Conservation (phyloP, 768 basidiomycete species). For the Tubosaeta brunneosetosa region DNA sequence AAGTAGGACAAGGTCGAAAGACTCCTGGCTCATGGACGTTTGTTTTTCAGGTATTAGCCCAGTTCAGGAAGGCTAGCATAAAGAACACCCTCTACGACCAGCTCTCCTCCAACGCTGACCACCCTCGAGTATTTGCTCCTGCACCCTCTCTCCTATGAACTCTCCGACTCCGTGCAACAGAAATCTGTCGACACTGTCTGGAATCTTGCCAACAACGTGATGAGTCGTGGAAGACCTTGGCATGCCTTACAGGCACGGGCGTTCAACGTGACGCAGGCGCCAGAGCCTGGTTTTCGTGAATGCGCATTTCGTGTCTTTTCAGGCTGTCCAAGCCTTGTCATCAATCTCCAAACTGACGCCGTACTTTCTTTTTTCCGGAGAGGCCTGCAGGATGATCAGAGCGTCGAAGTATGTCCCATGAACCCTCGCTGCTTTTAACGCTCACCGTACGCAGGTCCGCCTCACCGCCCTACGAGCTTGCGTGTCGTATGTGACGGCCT, state of each 20-base stretch:
- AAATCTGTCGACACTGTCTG: conserved; percentile 49
- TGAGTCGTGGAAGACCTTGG: conserved; percentile 56
- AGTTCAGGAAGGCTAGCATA: conserved; percentile 11
- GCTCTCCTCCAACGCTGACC: conserved; percentile 58
- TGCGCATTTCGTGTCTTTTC: conserved; percentile 70
- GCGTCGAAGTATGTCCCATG: conserved; percentile 50
- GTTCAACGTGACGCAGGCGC: conserved; percentile 51
- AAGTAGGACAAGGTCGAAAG: conserved; percentile 29
- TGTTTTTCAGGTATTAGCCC: conserved; percentile 39
- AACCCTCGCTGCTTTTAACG: background rate
- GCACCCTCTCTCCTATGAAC: conserved; percentile 63
- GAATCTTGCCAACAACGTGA: conserved; percentile 71
- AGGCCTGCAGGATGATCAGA: conserved; percentile 63
- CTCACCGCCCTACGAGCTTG: conserved; percentile 68
- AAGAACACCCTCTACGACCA: conserved; percentile 68
- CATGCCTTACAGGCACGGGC: conserved; percentile 71
- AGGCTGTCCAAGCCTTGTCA: conserved; percentile 68
- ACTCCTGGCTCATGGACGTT: background rate
- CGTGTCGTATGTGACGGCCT: conserved; percentile 61
- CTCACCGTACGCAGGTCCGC: conserved; percentile 47
- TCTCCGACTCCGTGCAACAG: conserved; percentile 51
- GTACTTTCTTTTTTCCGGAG: conserved; percentile 63
- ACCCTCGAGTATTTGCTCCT: conserved; percentile 71
- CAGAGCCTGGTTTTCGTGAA: conserved; percentile 39
- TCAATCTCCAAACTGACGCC: conserved; percentile 69